phyloP scores from a whole-genome alignment of 2,329 filamentous ascomycete genomes.

The Pseudocercospora vitis region DNA sequence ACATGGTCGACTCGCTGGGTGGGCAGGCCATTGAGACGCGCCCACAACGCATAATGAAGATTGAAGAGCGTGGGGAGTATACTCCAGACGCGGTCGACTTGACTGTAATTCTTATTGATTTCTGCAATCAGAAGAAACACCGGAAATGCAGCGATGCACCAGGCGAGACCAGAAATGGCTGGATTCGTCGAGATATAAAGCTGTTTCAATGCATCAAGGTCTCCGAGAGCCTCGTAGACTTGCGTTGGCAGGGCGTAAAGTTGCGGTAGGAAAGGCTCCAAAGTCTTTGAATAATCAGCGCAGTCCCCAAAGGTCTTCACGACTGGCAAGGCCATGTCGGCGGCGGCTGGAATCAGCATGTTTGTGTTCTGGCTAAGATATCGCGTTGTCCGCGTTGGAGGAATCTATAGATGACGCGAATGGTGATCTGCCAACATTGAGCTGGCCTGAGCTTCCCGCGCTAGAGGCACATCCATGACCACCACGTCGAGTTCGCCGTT shows the following conservation, averaged over 20 bases:
- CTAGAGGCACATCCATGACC: background rate
- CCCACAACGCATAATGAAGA: slow-evolving; percentile 80
- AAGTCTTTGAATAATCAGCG: slow-evolving; percentile 70
- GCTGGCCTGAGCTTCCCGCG: background rate
- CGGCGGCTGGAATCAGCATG: slow-evolving; percentile 8
- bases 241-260: slow-evolving; percentile 50
- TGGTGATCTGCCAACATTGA: slow-evolving; percentile 1
- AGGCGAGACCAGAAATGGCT: slow-evolving; percentile 69
- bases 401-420: background rate
- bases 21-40: slow-evolving; percentile 69
- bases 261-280: slow-evolving; percentile 73
- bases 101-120: slow-evolving; percentile 91
- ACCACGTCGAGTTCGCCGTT: too few species aligned
- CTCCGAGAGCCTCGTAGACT: slow-evolving; percentile 58
- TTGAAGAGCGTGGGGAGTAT: slow-evolving; percentile 85
- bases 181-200: slow-evolving; percentile 87
- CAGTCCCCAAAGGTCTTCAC: slow-evolving; percentile 71
- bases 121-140: slow-evolving; percentile 77
- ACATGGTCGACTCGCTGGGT: slow-evolving; percentile 71
- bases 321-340: slow-evolving; percentile 55
- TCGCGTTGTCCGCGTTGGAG: background rate
- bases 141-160: slow-evolving; percentile 68
- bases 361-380: background rate
- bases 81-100: slow-evolving; percentile 91
- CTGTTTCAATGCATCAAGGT: slow-evolving; percentile 62